phyloP scores from a whole-genome alignment of 202 grass and related monocot species.

The Brachypodium distachyon region DNA sequence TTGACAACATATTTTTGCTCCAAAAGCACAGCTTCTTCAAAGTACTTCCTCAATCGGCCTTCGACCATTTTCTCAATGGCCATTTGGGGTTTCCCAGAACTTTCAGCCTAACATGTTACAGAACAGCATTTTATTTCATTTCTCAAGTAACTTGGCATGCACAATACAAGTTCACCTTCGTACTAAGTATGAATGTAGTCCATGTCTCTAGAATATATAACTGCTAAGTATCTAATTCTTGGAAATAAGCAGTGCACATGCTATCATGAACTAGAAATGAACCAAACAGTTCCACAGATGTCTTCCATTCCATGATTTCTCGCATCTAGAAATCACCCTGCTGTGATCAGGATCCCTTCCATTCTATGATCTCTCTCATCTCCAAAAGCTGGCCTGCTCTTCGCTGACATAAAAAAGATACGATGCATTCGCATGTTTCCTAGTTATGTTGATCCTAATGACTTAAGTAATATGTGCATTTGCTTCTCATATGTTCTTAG shows the following conservation, averaged over 20 bases:
- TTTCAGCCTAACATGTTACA: slow-evolving; percentile 62
- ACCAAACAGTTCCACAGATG: neutral
- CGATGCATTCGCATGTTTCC: neutral
- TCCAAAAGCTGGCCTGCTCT: neutral
- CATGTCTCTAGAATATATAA: neutral
- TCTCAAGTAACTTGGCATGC: neutral
- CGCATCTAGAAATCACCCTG: neutral
- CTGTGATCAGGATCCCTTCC: neutral
- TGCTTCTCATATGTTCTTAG: neutral
- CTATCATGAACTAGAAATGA: neutral
- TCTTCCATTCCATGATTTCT: too few species aligned
- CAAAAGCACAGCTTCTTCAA: slow-evolving; percentile 85
- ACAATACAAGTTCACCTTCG: neutral
- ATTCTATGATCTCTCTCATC: neutral
- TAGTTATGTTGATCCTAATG: neutral
- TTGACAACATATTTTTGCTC: slow-evolving; percentile 83
- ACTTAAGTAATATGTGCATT: neutral
- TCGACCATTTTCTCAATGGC: slow-evolving; percentile 99
- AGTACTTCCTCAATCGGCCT: slow-evolving; percentile 85
- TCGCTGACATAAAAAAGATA: neutral
- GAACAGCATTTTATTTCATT: neutral
- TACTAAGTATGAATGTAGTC: neutral
- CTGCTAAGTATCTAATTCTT: neutral
- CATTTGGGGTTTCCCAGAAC: slow-evolving; percentile 84
- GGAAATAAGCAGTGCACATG: neutral